Base-by-base conservation (phyloP, 2,329 filamentous ascomycete genomes). In the Bipolaris bicolor region DNA sequence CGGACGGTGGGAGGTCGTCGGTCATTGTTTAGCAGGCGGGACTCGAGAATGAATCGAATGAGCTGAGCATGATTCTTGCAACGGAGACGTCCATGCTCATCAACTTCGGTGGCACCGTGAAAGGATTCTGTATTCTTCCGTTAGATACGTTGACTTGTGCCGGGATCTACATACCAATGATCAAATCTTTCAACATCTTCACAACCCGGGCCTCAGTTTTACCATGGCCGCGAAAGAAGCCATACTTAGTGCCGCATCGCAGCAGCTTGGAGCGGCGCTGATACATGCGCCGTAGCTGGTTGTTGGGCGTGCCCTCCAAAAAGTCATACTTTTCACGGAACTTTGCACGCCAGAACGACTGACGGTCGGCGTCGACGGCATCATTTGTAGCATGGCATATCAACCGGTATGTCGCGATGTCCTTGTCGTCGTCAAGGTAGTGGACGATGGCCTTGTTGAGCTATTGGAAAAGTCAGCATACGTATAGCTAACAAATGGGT, bases 291-390 rank as follows among this genome's bases (percentile, higher is more conserved):
- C 72, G 76, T 54, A 80, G 63, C 6, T 74, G 62, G 7, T 61
- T 46, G 50, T 76, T 74, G 43, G 68, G 40, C 24, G 45, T 50
- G 47, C 62, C 57, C 0, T 57, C 34, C 3, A 58, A 60, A 47
- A 63, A 55, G 31, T 83, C 82, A 60, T 79, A 85, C 24, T 55
- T 70, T 20, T 69, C 53, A 13, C 73, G 65, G 62, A 82, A 85
- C 16, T 72, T 75, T 36, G 66, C 60, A 34, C 79, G 77, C 83
- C 83, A 85, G 65, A 84, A 80, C 6, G 76, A 79, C 22, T 62
- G 54, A 9, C 73, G 63, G 40, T 78, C 75, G 5, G 69, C 74
- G 29, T 80, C 73, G 51, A 83, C 67, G 6, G 79, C 76, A 60
- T 73, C 52, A 33, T 72, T 66, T 0, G 78, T 78, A 3, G 61